A percentile compares a stretch with the other conserved stretches of the same genome.
Evolutionary conservation across 768 basidiomycete genomes (phyloP).

Genomic region (Psilocybe azurescens): DNA sequence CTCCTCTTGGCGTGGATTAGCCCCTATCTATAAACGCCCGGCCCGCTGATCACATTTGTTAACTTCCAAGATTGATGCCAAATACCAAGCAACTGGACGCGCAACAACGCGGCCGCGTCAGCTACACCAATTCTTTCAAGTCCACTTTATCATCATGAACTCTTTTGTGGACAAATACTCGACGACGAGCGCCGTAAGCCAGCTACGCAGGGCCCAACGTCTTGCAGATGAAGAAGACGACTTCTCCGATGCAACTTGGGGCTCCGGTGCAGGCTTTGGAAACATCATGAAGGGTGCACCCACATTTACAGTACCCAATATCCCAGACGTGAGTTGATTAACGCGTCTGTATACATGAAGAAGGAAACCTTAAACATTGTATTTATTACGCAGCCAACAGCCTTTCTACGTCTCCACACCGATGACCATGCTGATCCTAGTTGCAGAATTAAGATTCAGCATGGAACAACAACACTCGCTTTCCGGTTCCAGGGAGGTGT

Average conservation of each 20-base stretch:
- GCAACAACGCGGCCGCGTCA: conserved; percentile 54
- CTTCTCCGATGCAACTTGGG: conserved; percentile 76
- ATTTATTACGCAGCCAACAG: conserved; percentile 66
- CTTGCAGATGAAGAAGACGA: conserved; percentile 64
- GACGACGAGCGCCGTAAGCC: conserved; percentile 53
- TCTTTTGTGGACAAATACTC: conserved; percentile 69
- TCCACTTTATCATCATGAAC: conserved; percentile 62
- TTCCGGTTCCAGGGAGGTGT: conserved; percentile 97
- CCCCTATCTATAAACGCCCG: conserved; percentile 17
- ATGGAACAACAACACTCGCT: conserved; percentile 97
- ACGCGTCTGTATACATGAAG: neutral
- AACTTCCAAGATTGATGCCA: conserved; percentile 25
- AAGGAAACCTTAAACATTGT: conserved; percentile 8
- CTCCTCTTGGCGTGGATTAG: neutral
- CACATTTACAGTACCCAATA: conserved; percentile 71
- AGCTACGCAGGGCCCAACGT: conserved; percentile 54
- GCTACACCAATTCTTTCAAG: conserved; percentile 26
- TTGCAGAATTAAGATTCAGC: conserved; percentile 97
- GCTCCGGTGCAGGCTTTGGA: conserved; percentile 84
- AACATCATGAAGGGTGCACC: conserved; percentile 74
- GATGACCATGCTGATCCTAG: conserved; percentile 94
- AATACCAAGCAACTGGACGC: conserved; percentile 40
- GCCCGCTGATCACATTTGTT: conserved; percentile 20
- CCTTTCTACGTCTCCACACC: conserved; percentile 92
- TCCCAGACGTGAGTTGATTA: conserved; percentile 69